Evolutionary conservation across 2,329 filamentous ascomycete genomes (phyloP).

Genomic region (Zymoseptoria tritici): DNA sequence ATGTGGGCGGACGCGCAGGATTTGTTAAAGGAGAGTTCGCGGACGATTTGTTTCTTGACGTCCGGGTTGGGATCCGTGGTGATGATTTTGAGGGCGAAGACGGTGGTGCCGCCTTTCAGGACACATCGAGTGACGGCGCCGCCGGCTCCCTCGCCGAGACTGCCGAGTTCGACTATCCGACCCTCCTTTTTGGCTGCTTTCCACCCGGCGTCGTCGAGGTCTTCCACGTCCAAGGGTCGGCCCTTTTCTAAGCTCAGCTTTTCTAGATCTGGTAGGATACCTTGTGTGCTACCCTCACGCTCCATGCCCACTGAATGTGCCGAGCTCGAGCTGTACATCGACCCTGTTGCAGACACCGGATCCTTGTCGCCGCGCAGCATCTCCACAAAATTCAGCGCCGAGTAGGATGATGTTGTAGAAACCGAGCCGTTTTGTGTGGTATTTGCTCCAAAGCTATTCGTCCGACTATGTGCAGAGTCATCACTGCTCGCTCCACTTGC

Average conservation of each 20-base stretch:
- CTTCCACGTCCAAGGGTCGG: conserved; percentile 79
- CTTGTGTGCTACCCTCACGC: conserved; percentile 71
- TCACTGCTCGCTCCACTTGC: conserved; percentile 62
- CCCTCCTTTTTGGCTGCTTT: conserved; percentile 83
- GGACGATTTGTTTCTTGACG: conserved; percentile 95
- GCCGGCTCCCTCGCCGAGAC: conserved; percentile 87
- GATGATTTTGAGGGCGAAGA: conserved; percentile 97
- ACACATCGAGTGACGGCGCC: conserved; percentile 89
- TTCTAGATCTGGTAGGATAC: conserved; percentile 68
- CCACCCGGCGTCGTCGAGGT: conserved; percentile 93
- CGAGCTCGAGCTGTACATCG: conserved; percentile 50
- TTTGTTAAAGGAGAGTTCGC: conserved; percentile 96
- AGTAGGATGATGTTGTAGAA: conserved; percentile 82
- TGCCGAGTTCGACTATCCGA: conserved; percentile 79
- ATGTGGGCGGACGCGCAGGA: conserved; percentile 94
- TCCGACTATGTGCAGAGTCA: conserved; percentile 74
- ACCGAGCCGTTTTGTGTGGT: conserved; percentile 67
- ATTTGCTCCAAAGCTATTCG: conserved; percentile 77
- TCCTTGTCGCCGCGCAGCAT: conserved; percentile 58
- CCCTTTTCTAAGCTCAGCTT: conserved; percentile 76
- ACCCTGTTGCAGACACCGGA: conserved; percentile 80
- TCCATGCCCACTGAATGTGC: conserved; percentile 55
- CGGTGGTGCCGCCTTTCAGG: conserved; percentile 82
- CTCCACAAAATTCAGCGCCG: conserved; percentile 73
- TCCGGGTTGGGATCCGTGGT: conserved; percentile 97